Percentiles rank a stretch among this genome's conserved stretches.
Conservation (phyloP, 2,329 filamentous ascomycete genomes). For the Aspergillus cejpii region DNA sequence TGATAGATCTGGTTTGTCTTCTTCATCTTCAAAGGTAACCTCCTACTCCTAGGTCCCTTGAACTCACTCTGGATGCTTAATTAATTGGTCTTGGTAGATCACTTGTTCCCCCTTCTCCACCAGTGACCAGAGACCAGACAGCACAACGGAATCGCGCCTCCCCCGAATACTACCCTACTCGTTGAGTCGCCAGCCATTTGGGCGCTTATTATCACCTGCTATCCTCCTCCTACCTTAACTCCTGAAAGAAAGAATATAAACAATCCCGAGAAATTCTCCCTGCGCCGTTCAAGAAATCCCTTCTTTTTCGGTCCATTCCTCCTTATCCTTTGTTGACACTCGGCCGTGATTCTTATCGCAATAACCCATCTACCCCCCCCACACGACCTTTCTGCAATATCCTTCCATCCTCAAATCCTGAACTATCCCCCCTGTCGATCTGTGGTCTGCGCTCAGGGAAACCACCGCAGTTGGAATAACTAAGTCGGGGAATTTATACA, state of each 20-base stretch:
- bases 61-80: slow-evolving; percentile 14
- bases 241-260: neutral
- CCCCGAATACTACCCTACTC: neutral
- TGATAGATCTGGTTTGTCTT: neutral
- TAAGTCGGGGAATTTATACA: slow-evolving; percentile 11
- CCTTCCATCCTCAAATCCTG: neutral
- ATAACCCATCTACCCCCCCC: too few relatives aligned
- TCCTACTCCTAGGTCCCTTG: neutral
- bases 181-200: slow-evolving; percentile 5
- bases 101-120: slow-evolving; percentile 18
- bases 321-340: neutral
- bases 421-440: slow-evolving; percentile 19
- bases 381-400: neutral
- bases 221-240: neutral
- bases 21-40: slow-evolving; percentile 3
- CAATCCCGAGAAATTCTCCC: neutral
- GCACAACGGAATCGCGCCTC: slow-evolving; percentile 17
- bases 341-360: neutral
- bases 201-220: slow-evolving; percentile 7
- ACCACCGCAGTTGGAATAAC: slow-evolving; percentile 1
- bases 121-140: too few relatives aligned
- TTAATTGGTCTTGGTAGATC: slow-evolving; percentile 24
- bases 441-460: slow-evolving; percentile 5
- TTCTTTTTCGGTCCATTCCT: neutral
- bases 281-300: neutral